phyloP scores from a whole-genome alignment of 169 alveolate genomes.

The Babesia divergens region DNA sequence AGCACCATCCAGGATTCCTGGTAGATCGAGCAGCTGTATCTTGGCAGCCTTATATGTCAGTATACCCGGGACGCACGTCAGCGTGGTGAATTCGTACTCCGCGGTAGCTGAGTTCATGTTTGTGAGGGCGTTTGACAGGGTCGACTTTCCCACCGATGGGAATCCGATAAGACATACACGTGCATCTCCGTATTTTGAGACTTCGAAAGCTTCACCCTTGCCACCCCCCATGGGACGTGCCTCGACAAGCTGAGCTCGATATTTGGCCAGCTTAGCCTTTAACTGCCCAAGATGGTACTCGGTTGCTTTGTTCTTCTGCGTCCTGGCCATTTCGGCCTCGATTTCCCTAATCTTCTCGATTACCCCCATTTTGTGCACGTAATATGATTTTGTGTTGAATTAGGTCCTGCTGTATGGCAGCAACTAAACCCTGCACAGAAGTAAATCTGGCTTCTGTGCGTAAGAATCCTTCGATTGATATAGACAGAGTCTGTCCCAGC shows the following conservation, averaged over 20 bases:
- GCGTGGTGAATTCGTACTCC: conserved; percentile 98
- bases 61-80: conserved; percentile 95
- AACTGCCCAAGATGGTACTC: conserved; percentile 92
- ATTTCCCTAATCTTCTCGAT: conserved; percentile 81
- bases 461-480: conserved; percentile 33
- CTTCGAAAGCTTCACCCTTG: conserved; percentile 92
- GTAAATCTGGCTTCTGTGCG: conserved; percentile 38
- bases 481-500: conserved; percentile 22
- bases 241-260: conserved; percentile 61
- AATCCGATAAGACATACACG: conserved; percentile 98
- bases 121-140: conserved; percentile 91
- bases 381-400: conserved; percentile 4
- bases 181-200: conserved; percentile 93
- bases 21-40: conserved; percentile 92
- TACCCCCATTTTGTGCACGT: conserved; percentile 17
- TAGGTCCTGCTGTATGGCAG: conserved; percentile 45
- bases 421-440: conserved; percentile 25
- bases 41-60: conserved; percentile 88
- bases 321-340: conserved; percentile 96
- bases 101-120: conserved; percentile 94
- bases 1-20: conserved; percentile 93
- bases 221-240: conserved; percentile 58
- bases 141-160: conserved; percentile 98
- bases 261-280: conserved; percentile 94
- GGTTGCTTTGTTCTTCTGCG: conserved; percentile 97